Evolutionary conservation across 2,329 filamentous ascomycete species (phyloP).

Genomic region (Penicillium sp.): DNA sequence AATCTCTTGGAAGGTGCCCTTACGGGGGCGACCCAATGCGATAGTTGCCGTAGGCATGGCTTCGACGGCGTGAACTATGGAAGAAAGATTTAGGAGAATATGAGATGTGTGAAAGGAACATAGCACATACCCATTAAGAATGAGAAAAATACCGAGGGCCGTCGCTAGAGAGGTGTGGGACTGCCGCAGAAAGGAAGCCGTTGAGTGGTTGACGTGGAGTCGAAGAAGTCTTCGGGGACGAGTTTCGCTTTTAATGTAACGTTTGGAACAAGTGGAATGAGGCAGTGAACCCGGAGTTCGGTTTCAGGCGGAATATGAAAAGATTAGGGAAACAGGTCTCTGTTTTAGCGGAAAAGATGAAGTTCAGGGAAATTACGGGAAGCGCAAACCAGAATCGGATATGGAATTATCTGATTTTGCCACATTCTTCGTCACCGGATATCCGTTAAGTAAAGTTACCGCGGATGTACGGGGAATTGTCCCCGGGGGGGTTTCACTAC

Average conservation of each 20-base stretch:
- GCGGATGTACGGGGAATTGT: background rate
- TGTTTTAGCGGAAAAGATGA: background rate
- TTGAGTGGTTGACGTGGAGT: background rate
- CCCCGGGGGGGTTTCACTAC: slow-evolving; percentile 7
- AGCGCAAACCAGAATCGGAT: slow-evolving; percentile 3
- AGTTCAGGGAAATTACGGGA: slow-evolving; percentile 10
- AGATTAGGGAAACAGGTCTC: background rate
- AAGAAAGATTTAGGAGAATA: background rate
- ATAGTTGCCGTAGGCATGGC: slow-evolving; percentile 27
- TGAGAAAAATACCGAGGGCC: background rate
- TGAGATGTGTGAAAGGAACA: background rate
- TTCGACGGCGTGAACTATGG: slow-evolving; percentile 33
- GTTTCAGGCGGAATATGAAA: background rate
- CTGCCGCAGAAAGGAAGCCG: background rate
- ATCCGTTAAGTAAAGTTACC: background rate
- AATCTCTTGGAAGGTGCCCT: slow-evolving; percentile 30
- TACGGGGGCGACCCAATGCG: slow-evolving; percentile 23
- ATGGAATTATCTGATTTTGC: slow-evolving; percentile 20
- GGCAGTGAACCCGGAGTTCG: slow-evolving; percentile 4
- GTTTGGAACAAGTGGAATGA: background rate
- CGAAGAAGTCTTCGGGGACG: background rate
- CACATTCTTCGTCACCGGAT: slow-evolving; percentile 11
- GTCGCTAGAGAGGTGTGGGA: background rate
- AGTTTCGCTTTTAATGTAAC: background rate
- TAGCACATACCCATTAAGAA: slow-evolving; percentile 3